Conservation (phyloP, 345 rosid species). For the Combretum micranthum region DNA sequence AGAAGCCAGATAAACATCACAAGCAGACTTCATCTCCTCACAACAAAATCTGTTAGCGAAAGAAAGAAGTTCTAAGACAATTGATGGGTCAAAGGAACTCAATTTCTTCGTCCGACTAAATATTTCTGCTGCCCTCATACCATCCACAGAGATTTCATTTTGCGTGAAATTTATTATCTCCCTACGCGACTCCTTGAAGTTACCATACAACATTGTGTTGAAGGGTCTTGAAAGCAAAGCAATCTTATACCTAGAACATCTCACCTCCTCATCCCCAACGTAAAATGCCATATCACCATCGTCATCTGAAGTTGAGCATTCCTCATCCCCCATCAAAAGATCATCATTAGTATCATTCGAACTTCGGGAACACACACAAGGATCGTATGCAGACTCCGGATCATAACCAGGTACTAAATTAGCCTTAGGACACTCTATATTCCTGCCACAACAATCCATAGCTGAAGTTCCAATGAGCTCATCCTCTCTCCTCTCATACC, state of each 20-base stretch:
- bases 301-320: conserved; percentile 70
- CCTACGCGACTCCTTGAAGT: conserved; percentile 56
- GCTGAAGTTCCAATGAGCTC: conserved; percentile 65
- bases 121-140: conserved; percentile 62
- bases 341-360: conserved; percentile 22
- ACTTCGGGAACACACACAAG: conserved; percentile 48
- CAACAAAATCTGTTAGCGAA: conserved; percentile 84
- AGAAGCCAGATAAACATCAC: conserved; percentile 65
- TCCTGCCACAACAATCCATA: conserved; percentile 83
- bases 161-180: conserved; percentile 64
- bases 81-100: conserved; percentile 30
- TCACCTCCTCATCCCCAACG: conserved; percentile 68
- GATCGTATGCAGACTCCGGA: conserved; percentile 61
- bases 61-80: conserved; percentile 70
- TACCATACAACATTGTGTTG: conserved; percentile 70
- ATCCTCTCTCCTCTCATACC: conserved; percentile 92
- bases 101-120: conserved; percentile 65
- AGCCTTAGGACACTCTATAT: conserved; percentile 82
- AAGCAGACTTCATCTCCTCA: conserved; percentile 68
- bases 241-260: conserved; percentile 55
- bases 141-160: conserved; percentile 59
- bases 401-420: conserved; percentile 60
- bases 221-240: conserved; percentile 75
- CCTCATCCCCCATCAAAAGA: conserved; percentile 22
- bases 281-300: conserved; percentile 69